Evolutionary conservation across 306 rosid genomes (phyloP), one percentile per base, ranked within the genome.

Genomic region (Corylus americana): DNA sequence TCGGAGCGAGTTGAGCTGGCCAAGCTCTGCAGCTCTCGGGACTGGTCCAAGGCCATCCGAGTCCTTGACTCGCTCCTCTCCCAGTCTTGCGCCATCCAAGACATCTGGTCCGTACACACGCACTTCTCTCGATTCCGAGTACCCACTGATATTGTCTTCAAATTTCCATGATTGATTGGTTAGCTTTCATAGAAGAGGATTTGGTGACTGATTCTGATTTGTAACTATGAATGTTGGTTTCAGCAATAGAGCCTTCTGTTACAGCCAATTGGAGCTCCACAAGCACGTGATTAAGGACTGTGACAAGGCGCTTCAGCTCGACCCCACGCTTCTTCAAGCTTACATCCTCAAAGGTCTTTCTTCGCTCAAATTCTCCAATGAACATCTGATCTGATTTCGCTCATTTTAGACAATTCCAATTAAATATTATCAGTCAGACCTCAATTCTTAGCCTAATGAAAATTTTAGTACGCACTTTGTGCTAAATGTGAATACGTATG

Each of bases 11-110:
- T 78, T 45, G 90, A 94, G 83, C 88, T 94, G 4, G 94, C 97
- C 79, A 89, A 82, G 85, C 93, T 88, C 62, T 94, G 97, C 72
- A 81, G 87, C 89, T 89, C 91, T 37, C 90, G 86, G 81, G 93
- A 94, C 84, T 94, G 97, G 98, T 91, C 97, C 88, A 94, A 91
- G 75, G 98, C 98, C 74, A 92, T 94, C 82, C 88, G 97, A 82
- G 82, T 92, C 80, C 91, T 94, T 70, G 97, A 94, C 89, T 91
- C 94, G 54, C 84, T 94, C 76, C 83, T 94, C 77, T 78, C 91
- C 62, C 81, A 89, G 73, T 91, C 89, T 59, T 73, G 73, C 75
- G 79, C 91, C 48, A 87, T 92, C 77, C 98, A 91, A 78, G 98
- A 94, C 78, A 85, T 94, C 79, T 94, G 97, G 98, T 92, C 12